Base-by-base conservation (phyloP, 2,329 filamentous ascomycete species). In the Raffaelea arxii region DNA sequence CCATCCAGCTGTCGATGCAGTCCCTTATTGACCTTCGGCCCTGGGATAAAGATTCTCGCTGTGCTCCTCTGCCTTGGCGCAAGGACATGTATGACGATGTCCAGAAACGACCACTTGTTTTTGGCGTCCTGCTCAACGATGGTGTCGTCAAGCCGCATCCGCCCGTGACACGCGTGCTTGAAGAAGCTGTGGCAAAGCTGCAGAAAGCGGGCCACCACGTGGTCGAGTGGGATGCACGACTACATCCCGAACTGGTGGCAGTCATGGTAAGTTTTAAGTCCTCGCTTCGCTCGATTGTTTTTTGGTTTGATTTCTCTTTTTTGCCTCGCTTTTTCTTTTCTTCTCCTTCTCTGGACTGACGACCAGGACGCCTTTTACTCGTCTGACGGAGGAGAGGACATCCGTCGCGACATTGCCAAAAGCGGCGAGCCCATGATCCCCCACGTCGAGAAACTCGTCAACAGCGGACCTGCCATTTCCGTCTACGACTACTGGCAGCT, bases 401-500 rank as follows among this genome's bases (percentile, higher is more conserved):
- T 84, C 27, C 67, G 71, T 5, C 65, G 65, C 3, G 77, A 77
- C 25, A 61, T 84, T 0, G 55, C 59, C 4, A 66, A 61, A 2
- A 76, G 70, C 1, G 78, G 79, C 2, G 80, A 84, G 46, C 78
- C 79, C 0, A 71, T 70, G 36, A 70, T 82, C 4, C 71, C 74
- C 0, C 74, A 79, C 46, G 77, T 84, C 0, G 66, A 80, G 54
- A 67, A 63, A 0, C 65, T 84, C 6, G 59, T 82, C 14, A 74
- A 75, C 44, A 65, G 67, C 0, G 73, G 67, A 2, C 53, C 67
- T 11, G 57, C 76, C 1, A 75, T 82, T 14, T 79, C 75, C 0
- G 77, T 82, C 0, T 82, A 77, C 48, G 67, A 79, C 4, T 84
- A 84, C 59, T 84, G 79, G 80, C 78, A 82, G 53, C 65, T 84